Percentiles rank a stretch among this genome's conserved stretches.
phyloP scores from a whole-genome alignment of 2,329 filamentous ascomycete genomes.

The Cladosporium halotolerans region DNA sequence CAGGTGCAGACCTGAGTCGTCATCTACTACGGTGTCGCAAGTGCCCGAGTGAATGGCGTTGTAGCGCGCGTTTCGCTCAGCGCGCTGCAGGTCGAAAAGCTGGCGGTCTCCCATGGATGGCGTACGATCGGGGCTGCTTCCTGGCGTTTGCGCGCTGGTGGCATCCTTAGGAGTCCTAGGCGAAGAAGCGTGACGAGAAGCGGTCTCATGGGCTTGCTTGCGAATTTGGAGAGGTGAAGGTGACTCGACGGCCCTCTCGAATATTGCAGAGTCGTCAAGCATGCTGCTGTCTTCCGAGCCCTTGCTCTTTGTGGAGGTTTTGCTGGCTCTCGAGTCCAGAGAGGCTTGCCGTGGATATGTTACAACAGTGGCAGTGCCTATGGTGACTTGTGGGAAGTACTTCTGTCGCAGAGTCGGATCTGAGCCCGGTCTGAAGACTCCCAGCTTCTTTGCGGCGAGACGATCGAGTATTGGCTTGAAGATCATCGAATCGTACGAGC shows the following conservation, averaged over 20 bases:
- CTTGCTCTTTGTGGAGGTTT: not conserved
- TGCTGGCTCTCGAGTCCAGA: not conserved
- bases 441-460: not conserved
- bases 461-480: conserved; percentile 5
- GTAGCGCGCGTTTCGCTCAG: conserved; percentile 24
- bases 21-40: not conserved
- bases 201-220: not conserved
- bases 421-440: not conserved
- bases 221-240: conserved; percentile 1
- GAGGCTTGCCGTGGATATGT: not conserved
- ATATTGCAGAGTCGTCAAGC: not conserved
- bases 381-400: not conserved
- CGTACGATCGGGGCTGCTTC: conserved; percentile 7
- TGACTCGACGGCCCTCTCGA: not conserved
- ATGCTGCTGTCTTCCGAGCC: not conserved
- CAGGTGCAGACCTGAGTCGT: not conserved
- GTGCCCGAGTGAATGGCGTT: conserved; percentile 16
- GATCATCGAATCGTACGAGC: not conserved
- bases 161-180: conserved; percentile 1
- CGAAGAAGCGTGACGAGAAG: not conserved
- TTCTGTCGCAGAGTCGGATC: not conserved
- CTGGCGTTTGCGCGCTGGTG: not conserved
- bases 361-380: not conserved
- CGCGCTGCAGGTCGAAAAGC: conserved; percentile 21
- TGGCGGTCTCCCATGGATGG: conserved; percentile 21